Evolutionary conservation across 306 rosid species (phyloP), one percentile per base, ranked within the genome.

Genomic region (Pterocarpus santalinus): DNA sequence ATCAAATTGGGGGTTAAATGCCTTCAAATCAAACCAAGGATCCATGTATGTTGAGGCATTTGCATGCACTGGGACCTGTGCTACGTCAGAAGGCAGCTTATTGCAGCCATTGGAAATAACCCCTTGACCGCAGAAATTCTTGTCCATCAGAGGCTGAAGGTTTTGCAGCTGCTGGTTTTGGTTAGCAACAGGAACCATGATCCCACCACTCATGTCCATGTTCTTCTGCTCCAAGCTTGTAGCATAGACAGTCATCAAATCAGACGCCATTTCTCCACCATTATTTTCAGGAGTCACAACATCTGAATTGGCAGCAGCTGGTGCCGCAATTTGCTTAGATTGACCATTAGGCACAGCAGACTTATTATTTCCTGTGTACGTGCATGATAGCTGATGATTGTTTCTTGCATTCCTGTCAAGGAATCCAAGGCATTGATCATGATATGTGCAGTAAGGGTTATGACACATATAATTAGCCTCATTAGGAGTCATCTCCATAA

Each of bases 1-100:
- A 67, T 82, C 67, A 76, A 10, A 16, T 69, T 51, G 73, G 33
- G 78, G n/a, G 58, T 35, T 7, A 13, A 67, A 32, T 43, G 17
- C 5, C 7, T 34, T 22, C 43, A 61, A 46, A 13, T 65, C 71
- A 75, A 43, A 22, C 9, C 14, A 3, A 30, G 14, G 2, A 44
- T 66, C 81, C 0, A 9, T 15, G 41, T 65, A 5, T 12, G 65
- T 7, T 38, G 81, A 35, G 1, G 53, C 46, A 65, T n/a, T 33
- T 43, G 1, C 46, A 39, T 52, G 22, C 5, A 30, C 3, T 28
- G n/a, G 28, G 5, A 28, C 34, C 36, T 46, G 46, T 30, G 13
- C 5, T 13, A 7, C 56, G 62, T 14, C 67, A 14, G 17, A 33
- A 70, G 51, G 34, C 35, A 55, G 3, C 11, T 13, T 35, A 22